Base-by-base conservation (phyloP, 148 eudicot genomes). In the Nepenthes gracilis region DNA sequence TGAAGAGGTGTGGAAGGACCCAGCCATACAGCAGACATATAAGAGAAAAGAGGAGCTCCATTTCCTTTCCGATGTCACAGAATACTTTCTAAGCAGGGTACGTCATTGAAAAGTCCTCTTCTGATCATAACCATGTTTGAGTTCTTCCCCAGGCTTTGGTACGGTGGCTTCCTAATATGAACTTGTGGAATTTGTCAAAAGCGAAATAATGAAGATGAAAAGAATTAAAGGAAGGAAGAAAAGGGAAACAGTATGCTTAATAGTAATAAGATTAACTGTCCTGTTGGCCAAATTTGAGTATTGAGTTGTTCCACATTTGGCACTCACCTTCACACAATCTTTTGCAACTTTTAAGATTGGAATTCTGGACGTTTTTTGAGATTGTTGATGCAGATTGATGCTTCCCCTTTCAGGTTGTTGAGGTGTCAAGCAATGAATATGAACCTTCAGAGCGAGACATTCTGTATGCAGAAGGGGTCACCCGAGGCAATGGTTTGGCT, bases 1-100 rank as follows among this genome's bases (percentile, higher is more conserved):
- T 67, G 97, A 94, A 77, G 99, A 94, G 72, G 86, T 94, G 23
- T 94, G 99, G 99, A 86, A 66, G 73, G 99, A 94, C 78, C 88
- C 97, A 59, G 95, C 99, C 54, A 89, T 94, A 71, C 99, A 85
- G 69, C 86, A 78, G 66, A 89, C 97, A 2, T 86, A 73, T 79
- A 80, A 55, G 74, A 81, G 97, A 74, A 94, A 80, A 63, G 80
- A 85, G 33, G 99, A 87, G 78, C 92, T 94, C 56, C 97, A 84
- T 72, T 89, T 83, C 70, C 92, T 94, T 64, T 95, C 99, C 37
- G 99, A 94, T 68, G 95, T 94, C 40, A 79, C 97, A 2, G 99
- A 94, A 40, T 94, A 89, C 87, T 94, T 94, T 69, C 66, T 94
- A 63, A 86, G 83, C 85, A 78, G 93, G 92, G 99, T 94, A 89